Evolutionary conservation across 257 asterid genomes (phyloP).

Genomic region (Rhazya stricta): DNA sequence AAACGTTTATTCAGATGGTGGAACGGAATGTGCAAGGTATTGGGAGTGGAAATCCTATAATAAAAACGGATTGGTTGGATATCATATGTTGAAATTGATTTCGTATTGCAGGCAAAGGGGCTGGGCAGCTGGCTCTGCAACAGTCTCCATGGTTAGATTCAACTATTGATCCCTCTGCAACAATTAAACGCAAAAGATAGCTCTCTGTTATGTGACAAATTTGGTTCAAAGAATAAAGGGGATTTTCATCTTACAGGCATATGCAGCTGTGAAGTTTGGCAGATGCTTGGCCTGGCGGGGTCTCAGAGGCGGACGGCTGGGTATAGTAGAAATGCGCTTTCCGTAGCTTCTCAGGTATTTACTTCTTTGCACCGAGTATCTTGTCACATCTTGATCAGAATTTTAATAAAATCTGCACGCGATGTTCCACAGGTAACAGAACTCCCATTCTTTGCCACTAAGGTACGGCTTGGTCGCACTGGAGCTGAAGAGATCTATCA

Average conservation of each 20-base stretch:
- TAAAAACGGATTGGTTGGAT: background rate
- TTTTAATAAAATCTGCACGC: conserved; percentile 1
- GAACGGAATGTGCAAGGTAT: conserved; percentile 83
- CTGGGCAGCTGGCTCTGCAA: conserved; percentile 93
- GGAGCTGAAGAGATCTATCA: conserved; percentile 88
- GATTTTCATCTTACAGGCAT: conserved; percentile 47
- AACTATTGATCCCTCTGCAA: background rate
- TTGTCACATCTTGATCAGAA: background rate
- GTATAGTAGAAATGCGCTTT: conserved; percentile 71
- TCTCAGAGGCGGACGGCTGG: conserved; percentile 77
- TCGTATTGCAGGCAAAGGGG: conserved; percentile 70
- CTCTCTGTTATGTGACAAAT: background rate
- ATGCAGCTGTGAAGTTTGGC: conserved; percentile 94
- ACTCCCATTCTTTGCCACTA: conserved; percentile 74
- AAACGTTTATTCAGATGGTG: conserved; percentile 94
- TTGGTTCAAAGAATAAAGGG: conserved; percentile 12
- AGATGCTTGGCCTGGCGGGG: conserved; percentile 80
- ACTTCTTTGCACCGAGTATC: background rate
- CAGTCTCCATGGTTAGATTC: conserved; percentile 68
- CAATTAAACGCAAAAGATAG: background rate
- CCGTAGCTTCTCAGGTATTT: conserved; percentile 64
- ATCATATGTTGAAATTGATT: background rate
- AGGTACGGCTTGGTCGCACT: conserved; percentile 64
- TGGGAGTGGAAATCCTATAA: background rate
- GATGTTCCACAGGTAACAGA: conserved; percentile 57